A percentile compares a stretch with the other conserved stretches of the same genome.
phyloP scores from a whole-genome alignment of 2,329 filamentous ascomycete genomes.

The Cladophialophora psammophila region DNA sequence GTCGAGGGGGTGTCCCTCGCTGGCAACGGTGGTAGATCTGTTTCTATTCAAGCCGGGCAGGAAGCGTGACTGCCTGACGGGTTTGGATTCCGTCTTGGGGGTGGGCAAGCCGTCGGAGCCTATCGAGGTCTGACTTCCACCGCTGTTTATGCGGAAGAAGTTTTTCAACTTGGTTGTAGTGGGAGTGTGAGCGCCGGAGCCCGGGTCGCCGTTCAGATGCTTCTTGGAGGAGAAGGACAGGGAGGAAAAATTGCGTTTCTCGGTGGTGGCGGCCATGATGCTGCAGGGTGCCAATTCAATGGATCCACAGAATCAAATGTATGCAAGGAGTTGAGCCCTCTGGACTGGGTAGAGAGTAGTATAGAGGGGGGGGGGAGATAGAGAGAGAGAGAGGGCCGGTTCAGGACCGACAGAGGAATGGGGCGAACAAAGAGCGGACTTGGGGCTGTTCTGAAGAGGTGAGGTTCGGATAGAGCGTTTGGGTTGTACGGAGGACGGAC shows the following conservation, averaged over 20 bases:
- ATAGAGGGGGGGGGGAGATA: not conserved
- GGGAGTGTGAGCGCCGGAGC: conserved; percentile 61
- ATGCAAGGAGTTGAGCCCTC: not conserved
- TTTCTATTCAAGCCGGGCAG: conserved; percentile 86
- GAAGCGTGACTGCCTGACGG: conserved; percentile 85
- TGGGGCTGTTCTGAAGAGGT: conserved; percentile 11
- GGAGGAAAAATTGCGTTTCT: conserved; percentile 57
- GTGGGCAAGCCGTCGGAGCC: conserved; percentile 53
- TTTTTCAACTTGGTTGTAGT: conserved; percentile 68
- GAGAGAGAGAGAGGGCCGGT: not conserved
- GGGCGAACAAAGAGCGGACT: conserved; percentile 13
- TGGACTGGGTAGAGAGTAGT: not conserved
- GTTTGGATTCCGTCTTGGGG: conserved; percentile 66
- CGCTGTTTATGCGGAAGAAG: conserved; percentile 72
- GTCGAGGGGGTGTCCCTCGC: conserved; percentile 89
- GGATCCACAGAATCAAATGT: conserved; percentile 38
- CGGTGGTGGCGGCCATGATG: conserved; percentile 51
- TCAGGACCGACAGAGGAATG: conserved; percentile 7
- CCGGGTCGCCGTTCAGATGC: conserved; percentile 47
- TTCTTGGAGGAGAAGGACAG: conserved; percentile 56
- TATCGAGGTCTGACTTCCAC: conserved; percentile 53
- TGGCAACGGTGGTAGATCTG: conserved; percentile 87
- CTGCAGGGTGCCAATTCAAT: conserved; percentile 43
- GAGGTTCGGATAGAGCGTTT: conserved; percentile 13
- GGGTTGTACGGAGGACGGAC: conserved; percentile 15